Conservation (phyloP, 1,284 basidiomycete genomes). For the Trichosporon ovoides region DNA sequence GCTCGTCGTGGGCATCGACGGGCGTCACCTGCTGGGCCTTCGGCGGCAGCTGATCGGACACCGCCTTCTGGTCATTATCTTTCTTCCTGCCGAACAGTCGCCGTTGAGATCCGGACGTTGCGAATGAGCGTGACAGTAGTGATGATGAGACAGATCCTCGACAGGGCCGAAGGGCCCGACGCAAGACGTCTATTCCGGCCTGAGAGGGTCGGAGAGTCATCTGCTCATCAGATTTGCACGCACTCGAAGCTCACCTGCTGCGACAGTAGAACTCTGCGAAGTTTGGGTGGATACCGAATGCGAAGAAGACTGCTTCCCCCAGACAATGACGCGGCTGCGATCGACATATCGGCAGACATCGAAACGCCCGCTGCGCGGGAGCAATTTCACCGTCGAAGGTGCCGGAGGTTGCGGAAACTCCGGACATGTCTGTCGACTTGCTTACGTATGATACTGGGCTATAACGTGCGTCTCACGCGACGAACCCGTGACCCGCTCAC, state of each 20-base stretch:
- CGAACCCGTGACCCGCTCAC: neutral
- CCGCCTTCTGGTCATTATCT: neutral
- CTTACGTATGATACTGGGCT: too few relatives aligned
- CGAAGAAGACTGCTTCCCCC: neutral
- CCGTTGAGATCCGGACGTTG: neutral
- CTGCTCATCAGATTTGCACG: neutral
- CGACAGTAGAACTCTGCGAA: neutral
- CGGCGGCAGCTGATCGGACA: neutral
- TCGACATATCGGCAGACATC: neutral
- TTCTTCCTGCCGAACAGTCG: conserved; percentile 2
- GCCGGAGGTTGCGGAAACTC: neutral
- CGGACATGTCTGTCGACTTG: neutral
- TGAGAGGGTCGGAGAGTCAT: conserved; percentile 20
- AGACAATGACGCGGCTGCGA: neutral
- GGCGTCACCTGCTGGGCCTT: neutral
- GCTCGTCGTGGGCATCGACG: neutral
- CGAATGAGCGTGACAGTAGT: neutral
- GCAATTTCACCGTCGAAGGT: neutral
- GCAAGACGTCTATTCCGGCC: conserved; percentile 16
- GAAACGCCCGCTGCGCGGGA: neutral
- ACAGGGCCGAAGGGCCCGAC: conserved; percentile 6
- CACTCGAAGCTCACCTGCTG: neutral
- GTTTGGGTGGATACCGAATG: neutral
- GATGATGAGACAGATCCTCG: neutral
- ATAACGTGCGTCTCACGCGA: too few relatives aligned